phyloP scores from a whole-genome alignment of 768 basidiomycete species.

The Suillus lakei region DNA sequence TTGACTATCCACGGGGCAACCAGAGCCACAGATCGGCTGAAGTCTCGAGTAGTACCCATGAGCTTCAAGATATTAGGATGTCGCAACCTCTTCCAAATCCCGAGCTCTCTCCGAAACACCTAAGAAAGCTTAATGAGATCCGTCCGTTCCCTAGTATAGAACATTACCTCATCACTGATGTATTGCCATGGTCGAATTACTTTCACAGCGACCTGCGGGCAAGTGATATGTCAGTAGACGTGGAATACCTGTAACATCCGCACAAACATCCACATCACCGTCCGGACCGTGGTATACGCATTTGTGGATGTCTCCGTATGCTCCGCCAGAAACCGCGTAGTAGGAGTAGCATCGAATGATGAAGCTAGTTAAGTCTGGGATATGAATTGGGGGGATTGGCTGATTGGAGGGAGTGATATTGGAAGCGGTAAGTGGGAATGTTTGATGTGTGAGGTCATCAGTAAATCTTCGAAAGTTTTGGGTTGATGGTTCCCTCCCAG shows the following conservation, averaged over 20 bases:
- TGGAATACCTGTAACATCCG: too few relatives aligned
- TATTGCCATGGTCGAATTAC: too few relatives aligned
- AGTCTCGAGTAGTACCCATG: constrained; percentile 20
- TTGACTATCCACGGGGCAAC: constrained; percentile 23
- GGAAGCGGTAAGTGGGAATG: neutral
- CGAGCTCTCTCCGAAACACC: too few relatives aligned
- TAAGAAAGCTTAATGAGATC: too few relatives aligned
- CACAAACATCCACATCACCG: too few relatives aligned
- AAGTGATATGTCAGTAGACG: too few relatives aligned
- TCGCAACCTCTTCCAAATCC: constrained; percentile 14
- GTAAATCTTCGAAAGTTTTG: too few relatives aligned
- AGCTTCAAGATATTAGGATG: constrained; percentile 25
- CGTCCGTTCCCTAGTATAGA: too few relatives aligned
- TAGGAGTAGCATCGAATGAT: neutral
- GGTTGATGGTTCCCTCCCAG: too few relatives aligned
- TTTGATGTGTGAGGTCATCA: too few relatives aligned
- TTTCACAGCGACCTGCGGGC: constrained; percentile 1
- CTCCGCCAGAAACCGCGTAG: neutral
- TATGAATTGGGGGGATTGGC: constrained; percentile 14
- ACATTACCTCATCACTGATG: too few relatives aligned
- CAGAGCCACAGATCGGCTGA: constrained; percentile 24
- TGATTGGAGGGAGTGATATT: constrained; percentile 22
- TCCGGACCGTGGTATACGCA: neutral
- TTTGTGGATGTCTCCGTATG: neutral
- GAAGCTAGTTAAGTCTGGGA: constrained; percentile 3